Conservation (phyloP, 306 rosid genomes). For the Castanospermum australe region DNA sequence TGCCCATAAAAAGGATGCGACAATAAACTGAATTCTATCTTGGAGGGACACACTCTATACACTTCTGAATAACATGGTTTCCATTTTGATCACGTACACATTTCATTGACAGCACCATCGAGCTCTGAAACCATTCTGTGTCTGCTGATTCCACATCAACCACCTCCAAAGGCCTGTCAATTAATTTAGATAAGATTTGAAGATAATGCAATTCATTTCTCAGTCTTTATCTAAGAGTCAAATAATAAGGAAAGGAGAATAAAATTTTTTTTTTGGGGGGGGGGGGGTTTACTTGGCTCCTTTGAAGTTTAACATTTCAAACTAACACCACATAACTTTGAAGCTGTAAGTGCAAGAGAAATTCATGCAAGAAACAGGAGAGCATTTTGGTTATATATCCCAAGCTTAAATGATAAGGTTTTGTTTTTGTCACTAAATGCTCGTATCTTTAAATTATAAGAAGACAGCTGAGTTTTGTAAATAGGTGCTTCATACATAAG, state of each 20-base stretch:
- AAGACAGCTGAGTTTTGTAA: not conserved
- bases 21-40: constrained; percentile 80
- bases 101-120: constrained; percentile 80
- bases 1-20: constrained; percentile 95
- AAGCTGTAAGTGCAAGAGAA: not conserved
- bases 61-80: constrained; percentile 92
- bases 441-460: not conserved
- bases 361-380: not conserved
- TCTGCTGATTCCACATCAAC: constrained; percentile 78
- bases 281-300: not conserved
- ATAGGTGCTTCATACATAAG: not conserved
- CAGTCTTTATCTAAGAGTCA: constrained; percentile 1
- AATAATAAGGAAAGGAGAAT: not conserved
- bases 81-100: constrained; percentile 98
- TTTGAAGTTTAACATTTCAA: not conserved
- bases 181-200: constrained; percentile 23
- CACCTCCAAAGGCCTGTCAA: constrained; percentile 89
- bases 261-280: not conserved
- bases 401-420: not conserved
- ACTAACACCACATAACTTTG: not conserved
- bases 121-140: constrained; percentile 91
- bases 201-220: not conserved
- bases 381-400: not conserved
- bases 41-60: constrained; percentile 95
- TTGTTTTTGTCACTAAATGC: too few species aligned